Conservation (phyloP, 352 stramenopile genomes). For the Pythium myriotylum region DNA sequence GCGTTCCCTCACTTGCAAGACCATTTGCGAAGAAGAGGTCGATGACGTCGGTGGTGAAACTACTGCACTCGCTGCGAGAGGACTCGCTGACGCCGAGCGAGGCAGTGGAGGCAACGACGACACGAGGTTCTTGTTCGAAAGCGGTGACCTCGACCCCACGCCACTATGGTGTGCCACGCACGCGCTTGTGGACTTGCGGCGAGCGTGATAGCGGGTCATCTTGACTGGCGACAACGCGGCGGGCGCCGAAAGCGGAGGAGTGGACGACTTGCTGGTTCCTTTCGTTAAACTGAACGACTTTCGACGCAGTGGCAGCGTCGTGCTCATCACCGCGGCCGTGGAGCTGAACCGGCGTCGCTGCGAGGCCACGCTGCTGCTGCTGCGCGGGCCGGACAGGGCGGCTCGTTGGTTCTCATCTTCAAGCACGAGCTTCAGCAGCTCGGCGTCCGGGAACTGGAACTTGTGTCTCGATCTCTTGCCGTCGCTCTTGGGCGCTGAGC, state of each 20-base stretch:
- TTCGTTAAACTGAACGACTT: conserved; percentile 76
- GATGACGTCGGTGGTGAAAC: conserved; percentile 17
- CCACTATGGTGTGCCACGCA: conserved; percentile 28
- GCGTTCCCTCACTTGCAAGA: conserved; percentile 57
- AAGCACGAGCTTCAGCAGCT: conserved; percentile 33
- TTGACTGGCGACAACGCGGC: not conserved
- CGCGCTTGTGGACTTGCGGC: conserved; percentile 64
- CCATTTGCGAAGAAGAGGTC: conserved; percentile 43
- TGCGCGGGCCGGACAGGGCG: not conserved
- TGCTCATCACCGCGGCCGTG: conserved; percentile 37
- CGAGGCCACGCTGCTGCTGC: not conserved
- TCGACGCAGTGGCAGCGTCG: conserved; percentile 45
- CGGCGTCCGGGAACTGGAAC: conserved; percentile 64
- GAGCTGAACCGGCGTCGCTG: conserved; percentile 37
- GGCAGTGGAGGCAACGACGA: conserved; percentile 14
- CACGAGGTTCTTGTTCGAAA: conserved; percentile 1
- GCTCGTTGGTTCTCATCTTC: conserved; percentile 16
- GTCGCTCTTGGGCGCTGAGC: conserved; percentile 9
- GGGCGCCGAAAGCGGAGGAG: not conserved
- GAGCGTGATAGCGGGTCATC: conserved; percentile 28
- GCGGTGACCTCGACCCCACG: conserved; percentile 8
- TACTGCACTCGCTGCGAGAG: not conserved
- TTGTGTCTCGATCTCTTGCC: conserved; percentile 40
- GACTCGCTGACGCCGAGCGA: conserved; percentile 8
- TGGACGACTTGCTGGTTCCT: conserved; percentile 43